Percentiles rank a stretch among this genome's conserved stretches.
phyloP scores from a whole-genome alignment of 345 rosid genomes.

The Excoecaria agallocha region DNA sequence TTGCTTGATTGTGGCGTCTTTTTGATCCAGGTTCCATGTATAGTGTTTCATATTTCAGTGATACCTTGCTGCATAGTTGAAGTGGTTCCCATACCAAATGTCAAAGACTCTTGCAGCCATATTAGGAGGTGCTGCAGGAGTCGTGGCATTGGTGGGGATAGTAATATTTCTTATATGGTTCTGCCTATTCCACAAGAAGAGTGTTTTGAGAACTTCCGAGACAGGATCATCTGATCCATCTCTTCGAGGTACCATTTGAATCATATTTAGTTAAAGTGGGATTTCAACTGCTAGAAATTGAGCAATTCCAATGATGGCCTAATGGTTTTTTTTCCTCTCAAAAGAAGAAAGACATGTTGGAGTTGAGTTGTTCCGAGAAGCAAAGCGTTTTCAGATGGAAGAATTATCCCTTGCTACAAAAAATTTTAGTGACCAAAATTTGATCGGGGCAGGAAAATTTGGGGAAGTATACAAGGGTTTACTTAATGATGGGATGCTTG shows the following conservation, averaged over 20 bases:
- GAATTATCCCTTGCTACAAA: slow-evolving; percentile 85
- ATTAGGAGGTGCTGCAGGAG: slow-evolving; percentile 96
- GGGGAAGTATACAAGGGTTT: slow-evolving; percentile 91
- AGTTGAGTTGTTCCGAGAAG: slow-evolving; percentile 74
- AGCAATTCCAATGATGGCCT: neutral
- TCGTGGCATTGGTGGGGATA: slow-evolving; percentile 68
- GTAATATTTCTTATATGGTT: slow-evolving; percentile 56
- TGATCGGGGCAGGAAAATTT: slow-evolving; percentile 85
- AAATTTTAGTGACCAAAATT: slow-evolving; percentile 60
- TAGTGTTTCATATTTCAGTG: slow-evolving; percentile 16
- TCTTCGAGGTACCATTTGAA: slow-evolving; percentile 48
- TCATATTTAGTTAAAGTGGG: slow-evolving; percentile 2
- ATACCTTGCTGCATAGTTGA: slow-evolving; percentile 42
- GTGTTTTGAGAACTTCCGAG: slow-evolving; percentile 68
- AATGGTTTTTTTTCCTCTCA: slow-evolving; percentile 12
- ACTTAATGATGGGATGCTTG: slow-evolving; percentile 89
- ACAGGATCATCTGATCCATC: slow-evolving; percentile 82
- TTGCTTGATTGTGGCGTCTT: slow-evolving; percentile 28
- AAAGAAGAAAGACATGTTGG: slow-evolving; percentile 64
- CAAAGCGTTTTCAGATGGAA: slow-evolving; percentile 74
- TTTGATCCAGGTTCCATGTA: slow-evolving; percentile 49
- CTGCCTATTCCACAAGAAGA: slow-evolving; percentile 47
- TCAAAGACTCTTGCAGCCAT: slow-evolving; percentile 78
- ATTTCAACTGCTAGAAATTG: slow-evolving; percentile 1
- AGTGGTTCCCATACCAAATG: slow-evolving; percentile 66